phyloP scores from a whole-genome alignment of 768 basidiomycete genomes.

The Lactarius hatsudake region DNA sequence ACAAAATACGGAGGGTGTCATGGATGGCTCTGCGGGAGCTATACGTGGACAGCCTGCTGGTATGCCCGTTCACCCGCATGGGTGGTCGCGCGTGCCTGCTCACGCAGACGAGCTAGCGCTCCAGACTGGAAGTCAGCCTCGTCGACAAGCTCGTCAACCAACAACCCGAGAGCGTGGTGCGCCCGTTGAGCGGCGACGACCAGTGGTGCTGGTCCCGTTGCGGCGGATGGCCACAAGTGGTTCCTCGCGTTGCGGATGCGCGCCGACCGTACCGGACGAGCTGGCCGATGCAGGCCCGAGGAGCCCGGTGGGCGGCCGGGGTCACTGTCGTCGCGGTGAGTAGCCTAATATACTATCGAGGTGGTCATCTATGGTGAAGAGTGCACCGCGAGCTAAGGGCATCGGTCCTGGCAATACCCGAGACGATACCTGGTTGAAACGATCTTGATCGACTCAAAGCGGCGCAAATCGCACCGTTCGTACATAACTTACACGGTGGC shows the following conservation, averaged over 20 bases:
- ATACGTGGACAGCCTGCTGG: constrained; percentile 30
- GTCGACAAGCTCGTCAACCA: constrained; percentile 14
- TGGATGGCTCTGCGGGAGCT: constrained; percentile 35
- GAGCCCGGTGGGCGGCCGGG: background rate
- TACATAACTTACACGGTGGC: too few relatives aligned
- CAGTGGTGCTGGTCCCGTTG: constrained; percentile 26
- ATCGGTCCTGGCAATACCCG: constrained; percentile 16
- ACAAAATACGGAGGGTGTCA: constrained; percentile 6
- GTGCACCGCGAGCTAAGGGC: constrained; percentile 14
- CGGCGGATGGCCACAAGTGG: constrained; percentile 22
- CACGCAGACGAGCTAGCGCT: constrained; percentile 29
- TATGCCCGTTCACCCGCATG: constrained; percentile 30
- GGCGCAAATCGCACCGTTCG: constrained; percentile 5
- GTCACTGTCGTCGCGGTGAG: constrained; percentile 21
- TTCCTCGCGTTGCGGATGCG: constrained; percentile 28
- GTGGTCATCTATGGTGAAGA: constrained; percentile 1
- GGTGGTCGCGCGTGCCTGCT: background rate
- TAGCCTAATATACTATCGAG: background rate
- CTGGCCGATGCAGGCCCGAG: constrained; percentile 25
- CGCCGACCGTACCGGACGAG: constrained; percentile 18
- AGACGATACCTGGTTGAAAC: constrained; percentile 23
- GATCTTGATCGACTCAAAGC: constrained; percentile 24
- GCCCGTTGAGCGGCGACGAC: constrained; percentile 14
- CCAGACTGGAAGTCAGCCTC: constrained; percentile 27
- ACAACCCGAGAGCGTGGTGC: constrained; percentile 8